phyloP scores from a whole-genome alignment of 1,284 basidiomycete genomes.

The Austroboletus novae-zelandiae region DNA sequence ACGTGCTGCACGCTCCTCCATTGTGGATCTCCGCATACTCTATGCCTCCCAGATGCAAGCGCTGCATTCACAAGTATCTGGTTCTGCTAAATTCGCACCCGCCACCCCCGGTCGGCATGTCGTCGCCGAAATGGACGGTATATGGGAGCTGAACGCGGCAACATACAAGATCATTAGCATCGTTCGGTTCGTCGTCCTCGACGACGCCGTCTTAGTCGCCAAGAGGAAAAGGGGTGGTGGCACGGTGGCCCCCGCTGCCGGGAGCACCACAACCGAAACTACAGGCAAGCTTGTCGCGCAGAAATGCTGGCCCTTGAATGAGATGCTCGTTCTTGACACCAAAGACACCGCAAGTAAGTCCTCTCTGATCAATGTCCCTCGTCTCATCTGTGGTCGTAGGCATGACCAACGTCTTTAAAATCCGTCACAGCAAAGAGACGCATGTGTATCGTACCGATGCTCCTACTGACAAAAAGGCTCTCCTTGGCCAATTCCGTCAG shows the following conservation, averaged over 20 bases:
- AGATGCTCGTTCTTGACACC: conserved; percentile 92
- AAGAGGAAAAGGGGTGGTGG: conserved; percentile 57
- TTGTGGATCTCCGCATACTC: conserved; percentile 89
- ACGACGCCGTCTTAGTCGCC: conserved; percentile 89
- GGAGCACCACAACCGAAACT: conserved; percentile 29
- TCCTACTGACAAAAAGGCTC: conserved; percentile 79
- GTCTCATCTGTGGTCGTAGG: conserved; percentile 43
- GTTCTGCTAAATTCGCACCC: conserved; percentile 95
- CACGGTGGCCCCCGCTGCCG: conserved; percentile 32
- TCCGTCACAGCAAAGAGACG: conserved; percentile 90
- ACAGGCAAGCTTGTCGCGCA: conserved; percentile 86
- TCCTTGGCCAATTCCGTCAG: conserved; percentile 85
- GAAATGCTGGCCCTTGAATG: conserved; percentile 86
- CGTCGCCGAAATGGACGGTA: conserved; percentile 81
- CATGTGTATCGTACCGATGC: conserved; percentile 89
- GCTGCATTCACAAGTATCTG: conserved; percentile 89
- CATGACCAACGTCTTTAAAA: conserved; percentile 95
- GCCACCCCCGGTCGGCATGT: conserved; percentile 89
- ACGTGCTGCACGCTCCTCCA: conserved; percentile 80
- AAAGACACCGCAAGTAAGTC: conserved; percentile 87
- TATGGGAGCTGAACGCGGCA: conserved; percentile 87
- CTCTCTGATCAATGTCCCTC: background rate
- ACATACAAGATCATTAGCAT: conserved; percentile 92
- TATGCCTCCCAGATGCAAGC: conserved; percentile 94
- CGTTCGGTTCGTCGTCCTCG: conserved; percentile 88